Evolutionary conservation across 768 basidiomycete genomes (phyloP), one percentile per base, ranked within the genome.

Genomic region (Boletus pseudopeckii): DNA sequence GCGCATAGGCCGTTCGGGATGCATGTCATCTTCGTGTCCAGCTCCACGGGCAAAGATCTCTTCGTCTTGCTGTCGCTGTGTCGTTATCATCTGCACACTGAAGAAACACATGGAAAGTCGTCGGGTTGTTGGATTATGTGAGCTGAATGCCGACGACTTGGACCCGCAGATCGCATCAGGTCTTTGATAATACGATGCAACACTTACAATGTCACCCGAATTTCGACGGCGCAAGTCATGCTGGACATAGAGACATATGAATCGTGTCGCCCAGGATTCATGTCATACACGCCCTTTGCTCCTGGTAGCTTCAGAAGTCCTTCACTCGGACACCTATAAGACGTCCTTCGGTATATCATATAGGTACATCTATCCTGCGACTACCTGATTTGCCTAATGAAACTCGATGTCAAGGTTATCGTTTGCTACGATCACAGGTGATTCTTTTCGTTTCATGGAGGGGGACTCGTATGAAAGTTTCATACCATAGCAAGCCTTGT

Each of bases 341-440:
- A 61, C 68, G 3, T 48, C 51, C 15, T 63, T 70, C 42, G 65
- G 68, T 62, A 58, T n/a, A 61, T n/a, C n/a, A n/a, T n/a, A n/a
- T n/a, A n/a, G n/a, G n/a, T n/a, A n/a, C n/a, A n/a, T 47, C 4
- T 11, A 11, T 46, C 7, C 3, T 43, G 2, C 7, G 1, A 17
- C 15, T n/a, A 3, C 0, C 50, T 20, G 5, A 17, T 42, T n/a
- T n/a, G n/a, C n/a, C n/a, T n/a, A 24, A 28, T 30, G 47, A 37
- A 73, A 80, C 33, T 81, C 74, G 80, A 4, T 86, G 5, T 85
- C 66, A 17, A 90, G 88, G 20, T 75, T 92, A 15, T 88, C 86
- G 14, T 93, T n/a, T 93, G 90, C 90, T 2, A 81, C 84, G 24
- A 85, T 92, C 63, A 88, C 91, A 67, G 85, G 89, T 66, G 45